Evolutionary conservation across 1,139 yeast genomes (phyloP), one percentile per base, ranked within the genome.

Genomic region (Yarrowia galli): DNA sequence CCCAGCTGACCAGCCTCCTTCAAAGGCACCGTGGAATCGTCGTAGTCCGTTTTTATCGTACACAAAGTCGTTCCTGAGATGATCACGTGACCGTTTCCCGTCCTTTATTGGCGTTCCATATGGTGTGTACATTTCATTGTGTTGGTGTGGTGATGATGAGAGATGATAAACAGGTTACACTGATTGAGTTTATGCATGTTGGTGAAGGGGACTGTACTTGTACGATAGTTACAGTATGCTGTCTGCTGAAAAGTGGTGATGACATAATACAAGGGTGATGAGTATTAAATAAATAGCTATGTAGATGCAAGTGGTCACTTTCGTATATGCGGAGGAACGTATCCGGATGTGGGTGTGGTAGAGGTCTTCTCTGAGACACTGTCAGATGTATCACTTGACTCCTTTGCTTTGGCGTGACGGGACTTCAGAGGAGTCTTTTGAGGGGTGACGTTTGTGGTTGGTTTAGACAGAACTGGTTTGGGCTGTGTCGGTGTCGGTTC

Each of bases 1-100:
- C 3, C 79, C 79, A 6, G 79, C 79, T 3, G 76, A 73, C 69
- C 74, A 77, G 16, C 79, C 79, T 7, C 79, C 79, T 1, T 77
- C 75, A 69, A 76, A 77, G 5, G 79, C 79, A 2, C 79, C 79
- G 67, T 77, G 79, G 60, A 76, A 72, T 28, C 79, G 69, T 48
- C 64, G 22, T 28, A 58, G 64, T 1, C 64, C 64, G 20, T 58
- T 23, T 43, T 58, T 58, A 4, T 58, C 64, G 51, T 58, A 58
- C 51, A 32, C 64, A 58, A 42, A 43, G 64, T 58, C 64, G 49
- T 42, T 22, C 32, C 64, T 8, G 10, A 28, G 51, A 8, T 42
- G 22, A 13, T 13, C 12, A 9, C n/a, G 15, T 28, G 32, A 28
- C 32, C 8, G 6, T 7, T 56, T 18, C 2, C 32, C 13, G 38